Base-by-base conservation (phyloP, 495 filamentous ascomycete species). In the Daldinia caldariorum region DNA sequence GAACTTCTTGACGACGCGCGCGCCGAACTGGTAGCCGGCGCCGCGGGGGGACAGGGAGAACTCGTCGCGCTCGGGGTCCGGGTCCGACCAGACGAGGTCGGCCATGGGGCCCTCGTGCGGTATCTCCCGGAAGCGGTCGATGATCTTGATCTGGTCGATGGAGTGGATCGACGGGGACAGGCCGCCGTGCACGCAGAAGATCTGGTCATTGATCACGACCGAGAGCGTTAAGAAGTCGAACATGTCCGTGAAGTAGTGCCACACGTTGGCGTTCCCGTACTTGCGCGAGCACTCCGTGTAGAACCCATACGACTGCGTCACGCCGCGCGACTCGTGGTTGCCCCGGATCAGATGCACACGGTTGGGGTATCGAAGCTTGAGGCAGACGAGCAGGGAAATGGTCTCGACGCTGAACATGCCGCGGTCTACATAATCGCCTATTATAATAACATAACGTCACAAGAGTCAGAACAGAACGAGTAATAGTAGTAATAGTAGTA, bases 201-300 rank as follows among this genome's bases (percentile, higher is more conserved):
- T 98, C 78, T 97, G 91, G 78, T 99, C 90, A 80, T 97, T 95
- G 76, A 99, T 98, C 65, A 99, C 95, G 39, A 98, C 96, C 69
- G 92, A 95, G 50, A 99, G 82, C 3, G 94, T 97, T 58, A 99
- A 86, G 76, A 94, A 99, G 81, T 99, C 95, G 80, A 99, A 99
- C 94, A 99, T 97, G 81, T 99, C 95, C 58, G 95, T 99, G 74
- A 99, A 99, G 79, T 97, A 94, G 77, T 98, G 96, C 95, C 95
- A 99, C 9, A 99, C 96, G 69, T 95, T 97, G 35, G 95, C 93
- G 79, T 95, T 97, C 64, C 94, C 94, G 79, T 99, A 99, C 79
- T 99, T 99, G 59, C 95, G 90, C 13, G 90, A 92, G 79, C 95
- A 99, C 77, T 99, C 95, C 3, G 95, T 99, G 75, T 99, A 99